These are phyloP conservation scores for Bipolaris cookei DNA, from an alignment of 2,329 filamentous ascomycete genomes.

Conservation along the genomic window DNA sequence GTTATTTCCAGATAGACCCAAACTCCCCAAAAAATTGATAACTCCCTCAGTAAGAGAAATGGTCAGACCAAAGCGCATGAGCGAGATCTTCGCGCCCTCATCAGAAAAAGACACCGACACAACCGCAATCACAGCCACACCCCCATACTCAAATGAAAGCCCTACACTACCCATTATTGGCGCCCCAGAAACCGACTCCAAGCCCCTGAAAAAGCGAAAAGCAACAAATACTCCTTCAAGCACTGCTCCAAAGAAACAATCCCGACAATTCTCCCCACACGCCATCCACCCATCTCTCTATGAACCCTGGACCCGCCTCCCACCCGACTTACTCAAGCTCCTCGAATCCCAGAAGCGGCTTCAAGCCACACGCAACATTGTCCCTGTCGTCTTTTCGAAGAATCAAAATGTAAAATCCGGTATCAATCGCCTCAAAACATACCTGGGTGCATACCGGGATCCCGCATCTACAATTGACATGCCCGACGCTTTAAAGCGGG, in stretches of 20 bases:
- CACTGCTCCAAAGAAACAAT: neutral
- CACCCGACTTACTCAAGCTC: conserved; percentile 11
- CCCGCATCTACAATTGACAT: conserved; percentile 15
- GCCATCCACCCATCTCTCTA: conserved; percentile 26
- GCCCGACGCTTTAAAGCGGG: conserved; percentile 11
- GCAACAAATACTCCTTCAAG: neutral
- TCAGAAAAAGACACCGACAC: conserved; percentile 12
- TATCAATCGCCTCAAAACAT: conserved; percentile 21
- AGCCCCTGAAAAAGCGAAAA: conserved; percentile 19
- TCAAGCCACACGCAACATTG: conserved; percentile 9
- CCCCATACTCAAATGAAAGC: conserved; percentile 29
- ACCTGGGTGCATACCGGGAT: conserved; percentile 16
- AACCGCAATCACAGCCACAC: conserved; percentile 9
- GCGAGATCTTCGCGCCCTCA: conserved; percentile 29
- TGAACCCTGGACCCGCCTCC: conserved; percentile 28
- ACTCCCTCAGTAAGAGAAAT: conserved; percentile 1
- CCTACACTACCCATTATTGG: conserved; percentile 28
- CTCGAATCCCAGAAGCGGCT: conserved; percentile 10
- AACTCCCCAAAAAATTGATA: no score
- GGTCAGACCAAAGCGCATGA: conserved; percentile 28
- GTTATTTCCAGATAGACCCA: no score
- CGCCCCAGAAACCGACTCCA: neutral
- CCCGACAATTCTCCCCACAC: conserved; percentile 4
- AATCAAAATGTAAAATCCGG: conserved; percentile 32
- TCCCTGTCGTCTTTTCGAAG: conserved; percentile 26